Conservation (phyloP, 2,329 filamentous ascomycete genomes). For the Chaetothyriales sp. region DNA sequence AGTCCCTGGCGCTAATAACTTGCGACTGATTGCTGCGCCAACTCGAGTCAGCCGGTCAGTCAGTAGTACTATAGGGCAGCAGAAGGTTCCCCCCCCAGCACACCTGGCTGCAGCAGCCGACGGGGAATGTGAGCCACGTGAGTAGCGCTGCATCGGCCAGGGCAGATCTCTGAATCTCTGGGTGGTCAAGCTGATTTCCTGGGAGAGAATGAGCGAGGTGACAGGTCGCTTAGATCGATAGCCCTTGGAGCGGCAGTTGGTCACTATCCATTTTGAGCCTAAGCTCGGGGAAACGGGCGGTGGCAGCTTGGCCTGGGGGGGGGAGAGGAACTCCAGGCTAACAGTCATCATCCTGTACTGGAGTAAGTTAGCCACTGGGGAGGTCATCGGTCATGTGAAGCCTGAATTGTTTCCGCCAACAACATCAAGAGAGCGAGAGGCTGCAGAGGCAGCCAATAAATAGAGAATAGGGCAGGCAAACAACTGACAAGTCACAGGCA, state of each 20-base stretch:
- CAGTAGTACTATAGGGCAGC: neutral
- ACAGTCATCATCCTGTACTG: too few species aligned
- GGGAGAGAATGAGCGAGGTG: neutral
- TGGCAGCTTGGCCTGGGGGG: neutral
- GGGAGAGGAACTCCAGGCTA: neutral
- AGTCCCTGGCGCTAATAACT: neutral
- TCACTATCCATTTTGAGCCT: neutral
- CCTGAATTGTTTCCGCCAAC: neutral
- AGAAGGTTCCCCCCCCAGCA: neutral
- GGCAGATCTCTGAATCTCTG: neutral
- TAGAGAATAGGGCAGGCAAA: neutral
- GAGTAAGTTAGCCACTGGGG: too few species aligned
- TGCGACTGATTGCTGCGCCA: neutral
- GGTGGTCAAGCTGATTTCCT: neutral
- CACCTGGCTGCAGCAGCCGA: neutral
- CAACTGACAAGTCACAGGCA: neutral
- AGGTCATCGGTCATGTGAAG: neutral
- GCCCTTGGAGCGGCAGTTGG: neutral
- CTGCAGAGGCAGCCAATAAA: neutral
- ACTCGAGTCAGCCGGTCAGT: neutral
- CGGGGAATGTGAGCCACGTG: neutral
- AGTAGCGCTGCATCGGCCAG: neutral
- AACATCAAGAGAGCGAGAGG: too few species aligned
- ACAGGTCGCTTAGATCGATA: neutral
- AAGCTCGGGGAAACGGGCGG: neutral